phyloP scores from a whole-genome alignment of 345 rosid genomes.

The Toxicodendron radicans region DNA sequence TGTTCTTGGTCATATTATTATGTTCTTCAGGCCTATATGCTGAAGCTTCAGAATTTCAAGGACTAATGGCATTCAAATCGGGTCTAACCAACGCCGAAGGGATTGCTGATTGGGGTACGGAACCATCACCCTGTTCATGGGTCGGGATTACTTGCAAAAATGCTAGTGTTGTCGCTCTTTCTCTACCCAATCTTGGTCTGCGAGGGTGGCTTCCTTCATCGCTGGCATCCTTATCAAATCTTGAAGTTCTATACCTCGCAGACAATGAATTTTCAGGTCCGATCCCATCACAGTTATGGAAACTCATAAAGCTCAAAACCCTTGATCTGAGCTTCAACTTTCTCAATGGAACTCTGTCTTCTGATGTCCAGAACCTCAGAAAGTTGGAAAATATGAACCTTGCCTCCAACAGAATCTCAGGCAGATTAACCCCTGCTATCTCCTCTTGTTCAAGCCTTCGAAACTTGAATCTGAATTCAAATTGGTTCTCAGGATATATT shows the following conservation, averaged over 20 bases:
- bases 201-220: constrained; percentile 6
- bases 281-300: constrained; percentile 16
- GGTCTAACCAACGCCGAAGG: constrained; percentile 1
- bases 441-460: constrained; percentile 5
- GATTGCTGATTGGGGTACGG: constrained; percentile 17
- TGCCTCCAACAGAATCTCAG: constrained; percentile 15
- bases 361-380: constrained; percentile 7
- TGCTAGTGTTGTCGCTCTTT: constrained; percentile 15
- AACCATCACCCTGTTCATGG: constrained; percentile 16
- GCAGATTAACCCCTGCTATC: constrained; percentile 6
- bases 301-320: constrained; percentile 6
- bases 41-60: constrained; percentile 9
- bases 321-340: constrained; percentile 13
- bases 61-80: constrained; percentile 16
- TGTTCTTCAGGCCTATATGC: constrained; percentile 9
- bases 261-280: constrained; percentile 16
- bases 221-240: constrained; percentile 6
- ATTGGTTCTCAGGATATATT: constrained; percentile 14
- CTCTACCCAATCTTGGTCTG: constrained; percentile 19
- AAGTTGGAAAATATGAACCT: constrained; percentile 9
- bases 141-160: constrained; percentile 15
- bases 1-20: constrained; percentile 4
- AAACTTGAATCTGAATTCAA: constrained; percentile 16
- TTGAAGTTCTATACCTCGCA: constrained; percentile 3
- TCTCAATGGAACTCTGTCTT: constrained; percentile 15